A percentile compares a stretch with the other conserved stretches of the same genome.
These are phyloP conservation scores for Termitomyces sp. DNA, from an alignment of 768 basidiomycete species.

Conservation along the genomic window DNA sequence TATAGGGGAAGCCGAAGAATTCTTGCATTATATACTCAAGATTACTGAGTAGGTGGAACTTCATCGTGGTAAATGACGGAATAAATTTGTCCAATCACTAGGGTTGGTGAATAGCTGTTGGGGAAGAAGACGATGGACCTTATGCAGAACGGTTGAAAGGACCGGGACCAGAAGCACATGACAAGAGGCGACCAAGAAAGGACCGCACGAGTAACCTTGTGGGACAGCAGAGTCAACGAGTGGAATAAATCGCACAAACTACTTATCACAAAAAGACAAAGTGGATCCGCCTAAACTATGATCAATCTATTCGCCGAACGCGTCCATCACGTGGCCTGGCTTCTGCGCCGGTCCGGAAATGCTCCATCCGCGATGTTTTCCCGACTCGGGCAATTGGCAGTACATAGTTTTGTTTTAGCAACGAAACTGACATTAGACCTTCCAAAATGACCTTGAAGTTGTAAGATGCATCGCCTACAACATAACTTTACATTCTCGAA, in stretches of 20 bases:
- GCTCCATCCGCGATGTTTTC: neutral
- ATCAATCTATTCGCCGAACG: neutral
- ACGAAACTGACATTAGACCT: neutral
- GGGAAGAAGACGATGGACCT: slow-evolving; percentile 8
- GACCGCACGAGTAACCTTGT: slow-evolving; percentile 8
- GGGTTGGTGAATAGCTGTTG: neutral
- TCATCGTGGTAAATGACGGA: slow-evolving; percentile 14
- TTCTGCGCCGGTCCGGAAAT: neutral
- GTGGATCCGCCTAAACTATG: neutral
- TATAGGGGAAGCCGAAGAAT: slow-evolving; percentile 8
- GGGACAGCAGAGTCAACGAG: slow-evolving; percentile 5
- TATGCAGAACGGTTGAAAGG: slow-evolving; percentile 12
- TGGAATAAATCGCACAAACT: slow-evolving; percentile 2
- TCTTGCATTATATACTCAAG: slow-evolving; percentile 12
- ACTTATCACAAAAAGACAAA: neutral
- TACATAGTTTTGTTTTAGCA: neutral
- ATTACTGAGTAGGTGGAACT: slow-evolving; percentile 6
- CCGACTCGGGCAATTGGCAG: neutral
- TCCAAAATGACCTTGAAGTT: neutral
- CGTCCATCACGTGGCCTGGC: slow-evolving; percentile 12
- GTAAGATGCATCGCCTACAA: neutral
- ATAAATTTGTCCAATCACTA: neutral
- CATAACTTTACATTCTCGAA: neutral
- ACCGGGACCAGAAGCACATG: slow-evolving; percentile 15
- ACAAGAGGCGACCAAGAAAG: slow-evolving; percentile 12